Conservation (phyloP, 2,329 filamentous ascomycete species). For the Sodiomyces alkalinus region DNA sequence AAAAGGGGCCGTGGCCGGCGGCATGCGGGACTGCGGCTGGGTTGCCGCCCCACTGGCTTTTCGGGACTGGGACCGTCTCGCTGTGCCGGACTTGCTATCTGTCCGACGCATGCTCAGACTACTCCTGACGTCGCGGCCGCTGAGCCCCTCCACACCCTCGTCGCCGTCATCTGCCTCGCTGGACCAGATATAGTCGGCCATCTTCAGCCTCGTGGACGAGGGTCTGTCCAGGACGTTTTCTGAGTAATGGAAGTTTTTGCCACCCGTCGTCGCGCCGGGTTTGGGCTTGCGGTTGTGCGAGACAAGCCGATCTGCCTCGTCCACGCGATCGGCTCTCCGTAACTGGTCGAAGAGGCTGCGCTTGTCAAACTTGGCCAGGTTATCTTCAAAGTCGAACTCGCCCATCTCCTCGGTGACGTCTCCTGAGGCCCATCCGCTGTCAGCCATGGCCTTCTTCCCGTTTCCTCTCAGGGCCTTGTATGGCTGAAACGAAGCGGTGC, state of each 20-base stretch:
- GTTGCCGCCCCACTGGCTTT: slow-evolving; percentile 33
- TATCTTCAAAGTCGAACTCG: slow-evolving; percentile 86
- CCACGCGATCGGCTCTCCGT: slow-evolving; percentile 70
- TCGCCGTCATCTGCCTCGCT: slow-evolving; percentile 54
- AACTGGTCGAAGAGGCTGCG: slow-evolving; percentile 83
- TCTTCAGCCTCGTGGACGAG: slow-evolving; percentile 18
- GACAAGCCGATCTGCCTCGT: slow-evolving; percentile 83
- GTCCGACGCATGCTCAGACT: slow-evolving; percentile 32
- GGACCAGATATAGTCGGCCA: slow-evolving; percentile 48
- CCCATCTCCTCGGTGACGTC: slow-evolving; percentile 90
- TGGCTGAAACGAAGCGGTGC: slow-evolving; percentile 46
- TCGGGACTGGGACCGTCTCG: slow-evolving; percentile 38
- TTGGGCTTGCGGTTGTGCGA: slow-evolving; percentile 64
- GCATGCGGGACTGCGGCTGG: slow-evolving; percentile 29
- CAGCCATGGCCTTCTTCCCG: slow-evolving; percentile 25
- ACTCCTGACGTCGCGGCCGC: slow-evolving; percentile 35
- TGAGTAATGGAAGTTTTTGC: slow-evolving; percentile 81
- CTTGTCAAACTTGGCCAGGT: slow-evolving; percentile 91
- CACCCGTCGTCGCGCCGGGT: slow-evolving; percentile 57
- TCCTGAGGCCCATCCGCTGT: slow-evolving; percentile 89
- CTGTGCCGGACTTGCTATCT: slow-evolving; percentile 34
- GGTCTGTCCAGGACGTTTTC: slow-evolving; percentile 75
- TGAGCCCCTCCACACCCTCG: slow-evolving; percentile 28
- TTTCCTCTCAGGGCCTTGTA: slow-evolving; percentile 45
- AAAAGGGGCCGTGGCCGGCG: slow-evolving; percentile 22